Percentiles rank a stretch among this genome's conserved stretches.
Conservation (phyloP, 2,329 filamentous ascomycete species). For the Penicillium sumatraense region DNA sequence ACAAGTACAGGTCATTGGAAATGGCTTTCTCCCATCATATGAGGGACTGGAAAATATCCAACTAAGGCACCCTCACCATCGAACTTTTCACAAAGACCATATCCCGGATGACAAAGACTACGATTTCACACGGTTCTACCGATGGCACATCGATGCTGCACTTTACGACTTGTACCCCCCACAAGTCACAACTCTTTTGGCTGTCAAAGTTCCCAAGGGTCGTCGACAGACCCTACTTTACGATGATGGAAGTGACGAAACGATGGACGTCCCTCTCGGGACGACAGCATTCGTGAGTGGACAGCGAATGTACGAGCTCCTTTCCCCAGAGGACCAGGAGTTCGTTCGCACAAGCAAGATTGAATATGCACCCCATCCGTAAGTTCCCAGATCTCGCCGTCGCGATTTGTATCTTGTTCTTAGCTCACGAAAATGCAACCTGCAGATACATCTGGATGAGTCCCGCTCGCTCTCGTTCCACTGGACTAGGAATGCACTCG, state of each 20-base stretch:
- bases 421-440: not conserved
- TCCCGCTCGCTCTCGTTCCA: conserved; percentile 65
- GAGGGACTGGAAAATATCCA: conserved; percentile 71
- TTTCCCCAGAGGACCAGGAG: conserved; percentile 68
- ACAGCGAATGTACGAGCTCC: conserved; percentile 70
- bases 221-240: conserved; percentile 71
- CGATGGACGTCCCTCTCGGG: conserved; percentile 70
- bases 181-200: conserved; percentile 72
- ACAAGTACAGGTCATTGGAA: conserved; percentile 80
- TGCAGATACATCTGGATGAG: conserved; percentile 77
- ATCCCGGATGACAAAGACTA: conserved; percentile 67
- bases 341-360: conserved; percentile 70
- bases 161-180: conserved; percentile 77
- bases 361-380: conserved; percentile 79
- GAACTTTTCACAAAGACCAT: conserved; percentile 70
- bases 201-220: conserved; percentile 72
- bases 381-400: conserved; percentile 4
- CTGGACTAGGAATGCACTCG: conserved; percentile 73
- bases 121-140: conserved; percentile 66
- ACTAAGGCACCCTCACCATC: conserved; percentile 76
- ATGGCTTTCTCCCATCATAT: conserved; percentile 70
- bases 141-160: conserved; percentile 82
- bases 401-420: too few relatives aligned
- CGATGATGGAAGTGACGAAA: conserved; percentile 71
- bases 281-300: conserved; percentile 77